Evolutionary conservation across 495 filamentous ascomycete genomes (phyloP).

Genomic region (Pseudomonodictys pantanalensis): DNA sequence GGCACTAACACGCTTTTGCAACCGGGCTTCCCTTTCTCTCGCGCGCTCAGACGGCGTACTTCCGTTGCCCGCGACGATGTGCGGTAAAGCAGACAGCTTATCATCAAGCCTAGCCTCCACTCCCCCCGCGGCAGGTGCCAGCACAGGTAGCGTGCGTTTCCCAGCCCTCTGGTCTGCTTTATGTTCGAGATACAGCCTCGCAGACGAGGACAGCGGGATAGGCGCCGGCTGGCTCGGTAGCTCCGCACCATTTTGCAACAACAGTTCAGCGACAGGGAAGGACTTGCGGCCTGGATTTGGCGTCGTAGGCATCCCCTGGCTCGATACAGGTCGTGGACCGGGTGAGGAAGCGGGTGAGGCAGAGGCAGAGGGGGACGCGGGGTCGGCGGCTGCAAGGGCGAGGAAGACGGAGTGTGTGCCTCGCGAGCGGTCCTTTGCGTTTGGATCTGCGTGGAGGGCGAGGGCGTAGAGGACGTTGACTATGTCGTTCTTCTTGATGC

Average conservation of each 20-base stretch:
- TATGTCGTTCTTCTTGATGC: constrained; percentile 91
- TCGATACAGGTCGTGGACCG: constrained; percentile 39
- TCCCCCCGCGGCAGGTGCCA: background rate
- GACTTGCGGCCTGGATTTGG: constrained; percentile 46
- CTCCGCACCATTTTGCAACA: constrained; percentile 91
- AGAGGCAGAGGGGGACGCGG: constrained; percentile 61
- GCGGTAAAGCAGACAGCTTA: constrained; percentile 35
- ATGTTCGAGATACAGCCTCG: constrained; percentile 78
- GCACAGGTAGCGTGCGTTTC: constrained; percentile 9
- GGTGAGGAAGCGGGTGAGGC: constrained; percentile 43
- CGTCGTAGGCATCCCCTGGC: constrained; percentile 33
- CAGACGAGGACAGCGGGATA: constrained; percentile 72
- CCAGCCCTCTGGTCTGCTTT: constrained; percentile 54
- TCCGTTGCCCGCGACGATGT: constrained; percentile 35
- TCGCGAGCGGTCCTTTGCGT: constrained; percentile 79
- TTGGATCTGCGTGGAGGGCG: constrained; percentile 82
- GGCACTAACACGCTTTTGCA: constrained; percentile 36
- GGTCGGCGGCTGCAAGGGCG: constrained; percentile 91
- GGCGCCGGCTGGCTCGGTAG: constrained; percentile 70
- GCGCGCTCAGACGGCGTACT: constrained; percentile 33
- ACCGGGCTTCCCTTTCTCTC: constrained; percentile 32
- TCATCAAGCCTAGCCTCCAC: constrained; percentile 21
- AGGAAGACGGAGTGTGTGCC: constrained; percentile 86
- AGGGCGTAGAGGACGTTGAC: constrained; percentile 88
- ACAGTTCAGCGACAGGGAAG: constrained; percentile 87